Base-by-base conservation (phyloP, 1,284 basidiomycete genomes). In the Microbotryomycetes sp. region DNA sequence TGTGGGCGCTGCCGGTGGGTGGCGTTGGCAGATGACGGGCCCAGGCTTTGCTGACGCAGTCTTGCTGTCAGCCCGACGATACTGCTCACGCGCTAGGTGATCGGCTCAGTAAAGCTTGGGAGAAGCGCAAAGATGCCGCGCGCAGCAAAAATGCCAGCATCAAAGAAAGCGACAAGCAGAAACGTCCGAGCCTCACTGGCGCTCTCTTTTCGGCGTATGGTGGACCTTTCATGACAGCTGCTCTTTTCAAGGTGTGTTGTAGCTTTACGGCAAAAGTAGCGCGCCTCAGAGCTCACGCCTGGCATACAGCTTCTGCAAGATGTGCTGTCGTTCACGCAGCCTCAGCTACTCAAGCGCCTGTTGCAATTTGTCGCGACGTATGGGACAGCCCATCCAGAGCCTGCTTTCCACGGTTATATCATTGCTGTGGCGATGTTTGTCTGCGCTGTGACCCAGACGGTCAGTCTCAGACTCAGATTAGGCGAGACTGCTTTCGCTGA, bases 361-460 rank as follows among this genome's bases (percentile, higher is more conserved):
- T 79, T 97, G 31, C 77, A 82, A 15, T 97, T 88, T 73, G 92
- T 96, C 49, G 84, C 87, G 0, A 76, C 78, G 4, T 93, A 91
- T 74, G 85, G 86, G 70, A 77, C 74, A 27, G 75, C 80, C 3
- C 78, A 79, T 7, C 73, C 70, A 3, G 74, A 75, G 55, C 73
- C 71, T 3, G 61, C 71, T 11, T 69, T 67, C 60, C 65, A 87
- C 69, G 91, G 92, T 7, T 91, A 90, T 69, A 76, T 82, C 5
- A 83, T 94, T 62, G 86, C 88, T 0, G 71, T 81, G 11, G 71
- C 84, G 64, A 94, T 96, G 91, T 92, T 94, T 70, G 65, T 81
- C 23, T 82, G 84, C 0, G 85, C 88, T 5, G 80, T 89, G 24
- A 67, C 80, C 0, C 93, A 94, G 71, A 93, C 89, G 0, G 75